These are phyloP conservation scores for Cryoendolithus antarcticus DNA, from an alignment of 2,329 filamentous ascomycete species.

Conservation along the genomic window DNA sequence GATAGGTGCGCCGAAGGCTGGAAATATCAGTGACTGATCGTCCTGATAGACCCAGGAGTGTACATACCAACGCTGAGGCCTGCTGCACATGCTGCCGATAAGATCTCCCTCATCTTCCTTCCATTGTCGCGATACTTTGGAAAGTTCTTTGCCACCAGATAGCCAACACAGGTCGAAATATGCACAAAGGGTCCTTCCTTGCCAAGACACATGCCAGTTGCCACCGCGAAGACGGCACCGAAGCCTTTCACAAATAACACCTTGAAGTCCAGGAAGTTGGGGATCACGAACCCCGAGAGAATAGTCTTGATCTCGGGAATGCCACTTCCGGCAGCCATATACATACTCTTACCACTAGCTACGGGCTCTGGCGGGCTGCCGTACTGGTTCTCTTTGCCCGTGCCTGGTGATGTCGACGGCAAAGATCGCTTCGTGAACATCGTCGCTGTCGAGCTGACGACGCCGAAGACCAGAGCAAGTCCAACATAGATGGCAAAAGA, in stretches of 20 bases:
- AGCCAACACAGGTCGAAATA: conserved; percentile 46
- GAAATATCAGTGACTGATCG: not conserved
- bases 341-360: conserved; percentile 39
- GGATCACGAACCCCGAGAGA: conserved; percentile 48
- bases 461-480: conserved; percentile 37
- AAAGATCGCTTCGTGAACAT: conserved; percentile 38
- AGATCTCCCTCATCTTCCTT: conserved; percentile 45
- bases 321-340: conserved; percentile 46
- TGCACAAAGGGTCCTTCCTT: conserved; percentile 53
- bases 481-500: conserved; percentile 38
- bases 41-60: not conserved
- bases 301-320: conserved; percentile 53
- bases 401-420: conserved; percentile 29
- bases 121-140: conserved; percentile 47
- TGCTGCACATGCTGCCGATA: conserved; percentile 45
- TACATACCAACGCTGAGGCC: conserved; percentile 38
- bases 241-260: conserved; percentile 45
- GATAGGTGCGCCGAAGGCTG: conserved; percentile 49
- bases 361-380: conserved; percentile 8
- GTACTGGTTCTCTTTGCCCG: conserved; percentile 20
- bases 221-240: conserved; percentile 46
- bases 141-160: conserved; percentile 39
- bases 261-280: conserved; percentile 43
- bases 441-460: conserved; percentile 37
- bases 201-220: conserved; percentile 47